These are phyloP conservation scores for Rhizophagus prolifer DNA, from an alignment of 192 early-diverging fungal genomes.

Conservation along the genomic window DNA sequence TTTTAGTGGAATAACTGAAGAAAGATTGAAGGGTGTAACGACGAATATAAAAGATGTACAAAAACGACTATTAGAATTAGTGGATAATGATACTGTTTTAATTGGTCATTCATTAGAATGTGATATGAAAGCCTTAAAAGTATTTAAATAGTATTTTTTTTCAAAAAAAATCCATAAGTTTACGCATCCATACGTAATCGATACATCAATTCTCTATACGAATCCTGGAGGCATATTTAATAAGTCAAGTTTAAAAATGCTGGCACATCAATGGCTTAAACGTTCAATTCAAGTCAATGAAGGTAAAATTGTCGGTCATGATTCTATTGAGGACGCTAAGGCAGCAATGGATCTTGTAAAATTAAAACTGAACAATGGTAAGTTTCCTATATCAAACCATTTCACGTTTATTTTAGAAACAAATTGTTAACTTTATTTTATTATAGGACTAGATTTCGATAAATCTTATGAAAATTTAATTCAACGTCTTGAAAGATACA, in stretches of 20 bases:
- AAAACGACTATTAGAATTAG: slow-evolving; percentile 40
- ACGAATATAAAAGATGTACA: slow-evolving; percentile 50
- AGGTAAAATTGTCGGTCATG: slow-evolving; percentile 53
- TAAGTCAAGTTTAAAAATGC: slow-evolving; percentile 51
- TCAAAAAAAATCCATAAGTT: slow-evolving; percentile 27
- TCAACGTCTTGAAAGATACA: slow-evolving; percentile 31
- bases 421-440: slow-evolving; percentile 35
- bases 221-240: slow-evolving; percentile 50
- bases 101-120: slow-evolving; percentile 64
- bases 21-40: slow-evolving; percentile 39
- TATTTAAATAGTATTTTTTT: not conserved
- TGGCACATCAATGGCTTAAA: slow-evolving; percentile 52
- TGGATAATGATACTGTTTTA: slow-evolving; percentile 49
- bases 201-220: slow-evolving; percentile 63
- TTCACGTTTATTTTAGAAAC: slow-evolving; percentile 40
- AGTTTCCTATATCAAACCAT: slow-evolving; percentile 35
- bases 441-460: slow-evolving; percentile 28
- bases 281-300: slow-evolving; percentile 55
- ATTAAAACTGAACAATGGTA: slow-evolving; percentile 47
- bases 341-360: slow-evolving; percentile 65
- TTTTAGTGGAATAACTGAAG: slow-evolving; percentile 50
- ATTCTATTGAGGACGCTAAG: slow-evolving; percentile 67
- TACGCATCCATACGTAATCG: slow-evolving; percentile 59
- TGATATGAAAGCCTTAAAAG: slow-evolving; percentile 65
- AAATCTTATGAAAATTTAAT: slow-evolving; percentile 32